Evolutionary conservation across 305 asterid genomes (phyloP).

Genomic region (Striga hermonthica): DNA sequence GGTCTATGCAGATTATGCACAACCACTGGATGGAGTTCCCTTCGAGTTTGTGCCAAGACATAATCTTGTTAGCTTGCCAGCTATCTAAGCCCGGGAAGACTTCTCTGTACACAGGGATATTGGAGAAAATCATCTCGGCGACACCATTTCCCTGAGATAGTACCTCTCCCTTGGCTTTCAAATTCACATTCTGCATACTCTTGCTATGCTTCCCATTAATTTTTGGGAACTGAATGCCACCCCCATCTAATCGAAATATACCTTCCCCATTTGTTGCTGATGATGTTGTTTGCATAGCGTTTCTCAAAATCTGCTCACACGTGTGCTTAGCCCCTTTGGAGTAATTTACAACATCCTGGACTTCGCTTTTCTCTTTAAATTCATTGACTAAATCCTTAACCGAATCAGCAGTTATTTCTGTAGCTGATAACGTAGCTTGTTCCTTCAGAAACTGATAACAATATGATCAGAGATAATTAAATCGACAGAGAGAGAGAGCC

Average conservation of each 20-base stretch:
- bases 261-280: slow-evolving; percentile 38
- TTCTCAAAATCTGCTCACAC: slow-evolving; percentile 53
- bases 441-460: slow-evolving; percentile 67
- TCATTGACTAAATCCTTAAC: slow-evolving; percentile 58
- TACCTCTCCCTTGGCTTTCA: slow-evolving; percentile 53
- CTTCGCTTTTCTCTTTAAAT: slow-evolving; percentile 45
- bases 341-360: slow-evolving; percentile 41
- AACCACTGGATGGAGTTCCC: slow-evolving; percentile 81
- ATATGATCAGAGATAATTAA: slow-evolving; percentile 19
- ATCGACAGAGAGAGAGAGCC: background rate
- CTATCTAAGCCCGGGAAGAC: slow-evolving; percentile 64
- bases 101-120: slow-evolving; percentile 62
- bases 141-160: slow-evolving; percentile 71
- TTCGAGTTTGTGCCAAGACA: slow-evolving; percentile 64
- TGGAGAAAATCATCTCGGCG: slow-evolving; percentile 55
- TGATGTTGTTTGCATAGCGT: slow-evolving; percentile 46
- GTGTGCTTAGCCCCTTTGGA: slow-evolving; percentile 46
- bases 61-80: slow-evolving; percentile 63
- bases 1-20: slow-evolving; percentile 63
- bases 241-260: slow-evolving; percentile 41
- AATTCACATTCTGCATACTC: slow-evolving; percentile 56
- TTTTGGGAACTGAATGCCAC: slow-evolving; percentile 41
- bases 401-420: slow-evolving; percentile 70
- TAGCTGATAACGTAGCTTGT: slow-evolving; percentile 69
- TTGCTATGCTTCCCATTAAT: slow-evolving; percentile 68